Conservation (phyloP, 768 basidiomycete genomes). For the Tricholomella constricta region DNA sequence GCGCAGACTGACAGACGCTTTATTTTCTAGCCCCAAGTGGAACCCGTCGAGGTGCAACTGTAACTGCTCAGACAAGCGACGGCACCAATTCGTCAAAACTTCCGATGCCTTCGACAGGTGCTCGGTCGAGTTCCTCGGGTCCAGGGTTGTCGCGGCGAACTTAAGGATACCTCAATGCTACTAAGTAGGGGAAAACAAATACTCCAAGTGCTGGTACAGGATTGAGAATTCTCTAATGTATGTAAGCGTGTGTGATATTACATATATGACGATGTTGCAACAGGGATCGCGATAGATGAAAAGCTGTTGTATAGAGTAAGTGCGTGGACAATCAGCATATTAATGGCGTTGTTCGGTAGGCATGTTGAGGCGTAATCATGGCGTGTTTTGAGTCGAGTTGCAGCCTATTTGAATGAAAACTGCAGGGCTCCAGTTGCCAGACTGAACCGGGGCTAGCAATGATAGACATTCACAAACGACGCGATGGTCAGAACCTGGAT, state of each 20-base stretch:
- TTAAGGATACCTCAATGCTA: background rate
- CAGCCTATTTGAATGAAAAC: constrained; percentile 26
- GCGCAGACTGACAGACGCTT: background rate
- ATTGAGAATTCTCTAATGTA: background rate
- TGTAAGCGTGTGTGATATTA: background rate
- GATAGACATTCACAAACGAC: constrained; percentile 29
- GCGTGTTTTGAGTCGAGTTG: background rate
- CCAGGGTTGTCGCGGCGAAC: constrained; percentile 10
- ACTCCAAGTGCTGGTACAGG: background rate
- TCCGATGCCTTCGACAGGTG: constrained; percentile 12
- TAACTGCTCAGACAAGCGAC: background rate
- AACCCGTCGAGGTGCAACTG: constrained; percentile 5
- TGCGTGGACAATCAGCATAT: background rate
- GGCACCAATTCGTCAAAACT: constrained; percentile 12
- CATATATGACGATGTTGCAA: background rate
- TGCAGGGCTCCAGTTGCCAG: constrained; percentile 35
- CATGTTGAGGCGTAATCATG: background rate
- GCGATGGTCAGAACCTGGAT: constrained; percentile 29
- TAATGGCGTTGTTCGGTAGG: no score
- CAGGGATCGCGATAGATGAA: background rate
- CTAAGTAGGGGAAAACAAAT: background rate
- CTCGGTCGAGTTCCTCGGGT: constrained; percentile 8
- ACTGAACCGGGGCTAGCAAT: constrained; percentile 16
- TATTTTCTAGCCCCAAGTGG: background rate
- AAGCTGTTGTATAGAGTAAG: background rate